Evolutionary conservation across 31 red algal species (phyloP).

Genomic region (Bonnemaisonia californica): DNA sequence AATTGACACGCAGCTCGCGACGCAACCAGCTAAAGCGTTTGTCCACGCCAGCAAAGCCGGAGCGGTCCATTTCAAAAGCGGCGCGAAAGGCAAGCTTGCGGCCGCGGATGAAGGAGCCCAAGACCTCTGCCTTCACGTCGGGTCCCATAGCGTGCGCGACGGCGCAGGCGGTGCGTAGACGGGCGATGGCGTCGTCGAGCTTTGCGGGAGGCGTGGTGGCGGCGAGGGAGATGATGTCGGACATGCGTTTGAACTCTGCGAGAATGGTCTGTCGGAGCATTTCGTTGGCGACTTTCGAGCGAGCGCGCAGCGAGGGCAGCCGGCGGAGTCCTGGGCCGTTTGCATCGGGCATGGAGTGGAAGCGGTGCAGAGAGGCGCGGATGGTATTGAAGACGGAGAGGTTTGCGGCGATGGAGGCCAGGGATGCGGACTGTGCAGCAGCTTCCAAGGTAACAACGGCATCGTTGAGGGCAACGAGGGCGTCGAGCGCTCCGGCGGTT

Average conservation of each 20-base stretch:
- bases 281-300: constrained; percentile 46
- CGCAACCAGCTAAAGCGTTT: constrained; percentile 87
- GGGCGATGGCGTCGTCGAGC: constrained; percentile 49
- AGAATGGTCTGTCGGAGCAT: constrained; percentile 39
- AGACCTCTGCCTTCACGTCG: constrained; percentile 45
- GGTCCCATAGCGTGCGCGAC: constrained; percentile 67
- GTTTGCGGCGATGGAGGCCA: constrained; percentile 22
- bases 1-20: constrained; percentile 73
- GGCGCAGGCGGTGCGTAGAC: constrained; percentile 55
- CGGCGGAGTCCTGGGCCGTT: constrained; percentile 25
- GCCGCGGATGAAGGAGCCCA: constrained; percentile 58
- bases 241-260: constrained; percentile 50
- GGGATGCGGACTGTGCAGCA: constrained; percentile 20
- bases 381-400: constrained; percentile 35
- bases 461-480: constrained; percentile 54
- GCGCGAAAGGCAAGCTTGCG: constrained; percentile 74
- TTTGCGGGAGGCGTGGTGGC: constrained; percentile 11
- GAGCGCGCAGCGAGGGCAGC: constrained; percentile 41
- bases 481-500: constrained; percentile 45
- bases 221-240: constrained; percentile 48
- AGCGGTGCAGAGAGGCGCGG: constrained; percentile 13
- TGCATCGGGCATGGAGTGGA: constrained; percentile 27
- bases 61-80: constrained; percentile 72
- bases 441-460: constrained; percentile 46
- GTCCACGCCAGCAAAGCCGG: constrained; percentile 57